Evolutionary conservation across 2,329 filamentous ascomycete genomes (phyloP).

Genomic region (Huntiella decipiens): DNA sequence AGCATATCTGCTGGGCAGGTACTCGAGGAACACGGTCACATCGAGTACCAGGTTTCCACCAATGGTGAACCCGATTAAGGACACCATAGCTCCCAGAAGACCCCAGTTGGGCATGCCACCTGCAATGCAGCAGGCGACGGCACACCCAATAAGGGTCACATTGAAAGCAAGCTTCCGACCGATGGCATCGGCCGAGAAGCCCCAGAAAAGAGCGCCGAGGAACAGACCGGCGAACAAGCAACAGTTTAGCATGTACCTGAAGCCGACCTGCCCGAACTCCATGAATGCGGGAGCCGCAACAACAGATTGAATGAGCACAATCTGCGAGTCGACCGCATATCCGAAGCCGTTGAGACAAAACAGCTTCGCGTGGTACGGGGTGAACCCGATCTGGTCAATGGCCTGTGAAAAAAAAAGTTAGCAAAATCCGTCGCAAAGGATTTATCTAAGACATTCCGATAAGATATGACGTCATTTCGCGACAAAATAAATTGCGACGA

Average conservation of each 20-base stretch:
- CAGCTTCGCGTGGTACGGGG: slow-evolving; percentile 37
- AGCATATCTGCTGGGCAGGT: slow-evolving; percentile 27
- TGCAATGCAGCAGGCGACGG: slow-evolving; percentile 36
- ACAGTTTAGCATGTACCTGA: slow-evolving; percentile 38
- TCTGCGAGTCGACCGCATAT: slow-evolving; percentile 28
- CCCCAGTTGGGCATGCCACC: slow-evolving; percentile 50
- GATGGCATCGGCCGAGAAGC: slow-evolving; percentile 46
- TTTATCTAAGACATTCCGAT: no score
- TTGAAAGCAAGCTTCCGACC: slow-evolving; percentile 53
- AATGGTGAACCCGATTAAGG: slow-evolving; percentile 27
- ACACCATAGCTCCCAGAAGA: slow-evolving; percentile 43
- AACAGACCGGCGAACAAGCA: slow-evolving; percentile 39
- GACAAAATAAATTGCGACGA: no score
- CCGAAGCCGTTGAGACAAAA: slow-evolving; percentile 45
- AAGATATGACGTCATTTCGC: no score
- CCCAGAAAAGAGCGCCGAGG: slow-evolving; percentile 47
- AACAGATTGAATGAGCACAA: slow-evolving; percentile 39
- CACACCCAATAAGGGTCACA: slow-evolving; percentile 29
- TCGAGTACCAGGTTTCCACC: slow-evolving; percentile 33
- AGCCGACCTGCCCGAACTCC: slow-evolving; percentile 38
- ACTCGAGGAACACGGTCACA: slow-evolving; percentile 32
- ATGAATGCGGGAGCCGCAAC: slow-evolving; percentile 36
- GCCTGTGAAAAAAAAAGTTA: slow-evolving; percentile 16
- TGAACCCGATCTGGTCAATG: slow-evolving; percentile 43
- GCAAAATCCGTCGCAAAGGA: background rate